Conservation (phyloP, 148 eudicot species). For the Rhododendron griersonianum region DNA sequence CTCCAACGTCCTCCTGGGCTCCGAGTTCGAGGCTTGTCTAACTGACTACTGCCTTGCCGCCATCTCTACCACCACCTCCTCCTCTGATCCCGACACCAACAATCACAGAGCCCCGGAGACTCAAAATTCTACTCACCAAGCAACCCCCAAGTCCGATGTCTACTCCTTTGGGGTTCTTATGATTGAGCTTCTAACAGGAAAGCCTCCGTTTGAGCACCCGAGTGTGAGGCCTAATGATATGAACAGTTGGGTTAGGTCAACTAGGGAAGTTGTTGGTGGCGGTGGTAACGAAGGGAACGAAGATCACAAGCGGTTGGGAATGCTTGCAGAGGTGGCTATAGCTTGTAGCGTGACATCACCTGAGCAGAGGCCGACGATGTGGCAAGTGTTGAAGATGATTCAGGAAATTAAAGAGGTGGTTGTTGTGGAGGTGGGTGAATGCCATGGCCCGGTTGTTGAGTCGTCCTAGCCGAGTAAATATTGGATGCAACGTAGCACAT, state of each 20-base stretch:
- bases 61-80: neutral
- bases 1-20: conserved; percentile 15
- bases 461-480: neutral
- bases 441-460: neutral
- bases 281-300: neutral
- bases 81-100: neutral
- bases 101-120: conserved; percentile 2
- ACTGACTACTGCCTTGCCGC: conserved; percentile 8
- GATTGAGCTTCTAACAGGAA: conserved; percentile 2
- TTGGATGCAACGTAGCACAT: neutral
- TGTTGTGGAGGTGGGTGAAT: neutral
- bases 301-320: neutral
- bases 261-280: neutral
- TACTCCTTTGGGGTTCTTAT: conserved; percentile 10
- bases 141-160: conserved; percentile 7
- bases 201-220: conserved; percentile 1
- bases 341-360: neutral
- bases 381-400: conserved; percentile 13
- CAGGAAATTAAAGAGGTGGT: conserved; percentile 9
- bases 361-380: conserved; percentile 4
- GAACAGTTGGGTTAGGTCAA: conserved; percentile 7
- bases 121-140: neutral
- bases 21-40: conserved; percentile 9
- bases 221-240: neutral
- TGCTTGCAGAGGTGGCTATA: conserved; percentile 6